Base-by-base conservation (phyloP, 2,329 filamentous ascomycete species). In the Drechslera avenae region DNA sequence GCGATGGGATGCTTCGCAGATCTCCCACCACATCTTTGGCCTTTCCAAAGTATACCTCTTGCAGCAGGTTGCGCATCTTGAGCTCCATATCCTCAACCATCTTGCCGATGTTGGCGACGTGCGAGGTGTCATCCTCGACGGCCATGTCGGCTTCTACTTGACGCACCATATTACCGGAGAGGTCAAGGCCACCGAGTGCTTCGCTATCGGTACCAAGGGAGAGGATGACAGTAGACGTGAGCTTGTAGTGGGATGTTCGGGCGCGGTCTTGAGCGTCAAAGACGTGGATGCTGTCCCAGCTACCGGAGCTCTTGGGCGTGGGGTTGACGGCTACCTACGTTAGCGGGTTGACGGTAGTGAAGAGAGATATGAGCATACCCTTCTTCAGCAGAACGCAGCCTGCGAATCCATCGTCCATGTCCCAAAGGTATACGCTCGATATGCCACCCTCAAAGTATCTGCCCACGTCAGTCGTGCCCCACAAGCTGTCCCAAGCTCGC, bases 1-100 rank as follows among this genome's bases (percentile, higher is more conserved):
- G 77, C 57, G 88, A 86, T 43, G 86, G 86, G 59, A 96, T 83
- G 76, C 92, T 97, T 73, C 94, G 84, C 75, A 99, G 77, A 74
- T 99, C 93, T 47, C 93, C 94, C 3, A 99, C 93, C 3, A 99
- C 91, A 76, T 99, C 94, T 83, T 96, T 97, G 47, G 94, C 93
- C 81, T 99, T 99, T 72, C 94, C 94, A 77, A 99, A 99, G 79
- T 99, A 99, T 41, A 99, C 94, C 77, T 99, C 94, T 81, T 99
- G 93, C 73, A 99, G 79, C 75, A 97, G 76, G 76, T 99, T 99
- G 60, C 94, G 86, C 94, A 99, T 97, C 83, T 97, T 96, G 73
- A 97, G 85, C 79, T 99, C 94, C 94, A 99, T 97, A 75, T 99
- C 94, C 81, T 99, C 94, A 44, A 99, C 92, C 71, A 99, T 82